Base-by-base conservation (phyloP, 1,139 yeast genomes). In the Hyphopichia fennica region DNA sequence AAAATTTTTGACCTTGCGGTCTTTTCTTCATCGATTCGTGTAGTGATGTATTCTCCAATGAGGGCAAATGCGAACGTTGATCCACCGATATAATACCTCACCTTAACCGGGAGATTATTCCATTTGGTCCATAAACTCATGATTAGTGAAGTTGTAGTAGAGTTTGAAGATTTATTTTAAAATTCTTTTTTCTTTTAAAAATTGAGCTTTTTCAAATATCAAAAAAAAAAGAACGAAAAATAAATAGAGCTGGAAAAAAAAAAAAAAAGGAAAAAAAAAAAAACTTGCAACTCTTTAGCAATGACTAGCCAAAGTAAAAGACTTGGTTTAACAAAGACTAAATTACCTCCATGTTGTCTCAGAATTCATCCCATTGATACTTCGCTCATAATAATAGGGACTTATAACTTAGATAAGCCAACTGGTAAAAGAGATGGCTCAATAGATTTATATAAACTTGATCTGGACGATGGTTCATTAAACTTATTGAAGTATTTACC, bases 331-430 rank as follows among this genome's bases (percentile, higher is more conserved):
- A 54, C 69, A 9, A 64, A 60, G 34, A 73, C 90, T 0, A 62
- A 65, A 2, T 65, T 82, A 3, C 98, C 98, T 0, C 97, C 98
- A 1, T 93, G 98, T 57, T 84, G 90, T 43, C 63, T 91, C 8
- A 67, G 82, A 37, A 70, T 80, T 9, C 81, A 79, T 41, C 88
- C 89, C 0, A 47, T 54, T 0, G 75, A 79, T 40, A 60, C 69
- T 9, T 52, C 75, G 0, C 57, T 76, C 14, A 51, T 88, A 2
- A 57, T 87, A 18, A 63, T 88, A 1, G 97, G 97, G 0, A 88
- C 96, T 0, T 93, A 93, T 58, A 79, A 84, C 45, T 68, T 91
- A 31, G 81, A 86, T 42, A 70, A 78, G 42, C 75, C 77, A 13
- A 63, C 76, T 18, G 82, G 84, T 1, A 50, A 59, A 1, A 72